Base-by-base conservation (phyloP, 345 rosid species). In the Corchorus capsularis region DNA sequence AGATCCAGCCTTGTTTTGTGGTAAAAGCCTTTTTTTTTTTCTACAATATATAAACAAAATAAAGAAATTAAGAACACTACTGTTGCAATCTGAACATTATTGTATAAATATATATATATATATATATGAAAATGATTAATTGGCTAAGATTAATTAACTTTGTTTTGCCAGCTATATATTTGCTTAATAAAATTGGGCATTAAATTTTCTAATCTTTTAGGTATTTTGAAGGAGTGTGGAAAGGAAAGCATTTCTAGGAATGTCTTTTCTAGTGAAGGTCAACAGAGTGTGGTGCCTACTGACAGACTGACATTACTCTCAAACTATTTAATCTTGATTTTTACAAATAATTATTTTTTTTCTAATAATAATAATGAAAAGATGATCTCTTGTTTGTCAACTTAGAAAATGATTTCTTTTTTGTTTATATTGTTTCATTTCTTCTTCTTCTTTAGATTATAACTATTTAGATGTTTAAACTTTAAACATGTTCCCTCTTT, bases 251-350 rank as follows among this genome's bases (percentile, higher is more conserved):
- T 64, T 71, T 64, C 79, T 66, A 19, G 73, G 84, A 83, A 79
- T 84, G 88, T 80, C 85, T 76, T 83, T 75, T 87, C 83, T 52
- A 22, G 83, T 65, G 84, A 72, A 80, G 86, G 79, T 81, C 79
- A 80, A 79, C 74, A 77, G 77, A 77, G 79, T 61, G 75, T 79
- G 82, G 80, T 73, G 78, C 78, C 83, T 41, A 80, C 85, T 82
- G 83, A 79, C 85, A 81, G 4, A 62, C 74, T 75, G 69, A 43
- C 69, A 63, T 15, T 11, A 0, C 43, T 39, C 43, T 3, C 12
- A 59, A 63, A 63, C 68, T 8, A 63, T 10, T 22, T 19, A 41
- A 0, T 59, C 8, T 19, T 57, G 0, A 20, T 27, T 60, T 27
- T 60, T 32, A 12, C 5, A 56, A n/a, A 20, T 17, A 27, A 27